Conservation (phyloP, 805 yeast species). For the Yarrowia sp. region DNA sequence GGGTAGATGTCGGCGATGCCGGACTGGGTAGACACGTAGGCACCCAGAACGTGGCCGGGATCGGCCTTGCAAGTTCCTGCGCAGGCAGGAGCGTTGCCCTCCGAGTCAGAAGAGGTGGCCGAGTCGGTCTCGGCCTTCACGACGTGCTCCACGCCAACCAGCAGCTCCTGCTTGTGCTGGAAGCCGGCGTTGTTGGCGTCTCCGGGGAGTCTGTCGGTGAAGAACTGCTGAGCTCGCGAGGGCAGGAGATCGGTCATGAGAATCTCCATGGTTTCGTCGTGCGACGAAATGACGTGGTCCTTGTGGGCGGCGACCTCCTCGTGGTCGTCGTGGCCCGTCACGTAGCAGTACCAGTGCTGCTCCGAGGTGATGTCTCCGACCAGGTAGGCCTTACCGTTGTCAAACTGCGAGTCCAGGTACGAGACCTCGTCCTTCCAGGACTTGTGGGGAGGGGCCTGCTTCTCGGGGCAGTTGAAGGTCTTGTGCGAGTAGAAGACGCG, state of each 20-base stretch:
- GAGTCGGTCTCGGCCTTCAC: slow-evolving; percentile 28
- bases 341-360: slow-evolving; percentile 81
- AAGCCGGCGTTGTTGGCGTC: slow-evolving; percentile 41
- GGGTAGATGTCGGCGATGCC: slow-evolving; percentile 62
- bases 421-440: slow-evolving; percentile 81
- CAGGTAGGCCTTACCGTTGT: slow-evolving; percentile 60
- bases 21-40: slow-evolving; percentile 59
- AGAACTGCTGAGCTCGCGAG: slow-evolving; percentile 55
- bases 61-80: slow-evolving; percentile 37
- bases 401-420: slow-evolving; percentile 64
- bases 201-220: slow-evolving; percentile 47
- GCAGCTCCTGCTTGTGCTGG: slow-evolving; percentile 36
- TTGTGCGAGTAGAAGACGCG: slow-evolving; percentile 87
- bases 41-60: slow-evolving; percentile 82
- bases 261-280: slow-evolving; percentile 79
- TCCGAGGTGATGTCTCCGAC: slow-evolving; percentile 79
- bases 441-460: slow-evolving; percentile 75
- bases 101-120: slow-evolving; percentile 38
- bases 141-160: slow-evolving; percentile 35
- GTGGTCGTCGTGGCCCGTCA: slow-evolving; percentile 39
- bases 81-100: slow-evolving; percentile 32
- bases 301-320: background rate
- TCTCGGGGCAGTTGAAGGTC: slow-evolving; percentile 87
- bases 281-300: slow-evolving; percentile 24
- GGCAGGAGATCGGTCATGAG: slow-evolving; percentile 83